Conservation (phyloP, 1,284 basidiomycete species). For the Hemileia vastatrix region DNA sequence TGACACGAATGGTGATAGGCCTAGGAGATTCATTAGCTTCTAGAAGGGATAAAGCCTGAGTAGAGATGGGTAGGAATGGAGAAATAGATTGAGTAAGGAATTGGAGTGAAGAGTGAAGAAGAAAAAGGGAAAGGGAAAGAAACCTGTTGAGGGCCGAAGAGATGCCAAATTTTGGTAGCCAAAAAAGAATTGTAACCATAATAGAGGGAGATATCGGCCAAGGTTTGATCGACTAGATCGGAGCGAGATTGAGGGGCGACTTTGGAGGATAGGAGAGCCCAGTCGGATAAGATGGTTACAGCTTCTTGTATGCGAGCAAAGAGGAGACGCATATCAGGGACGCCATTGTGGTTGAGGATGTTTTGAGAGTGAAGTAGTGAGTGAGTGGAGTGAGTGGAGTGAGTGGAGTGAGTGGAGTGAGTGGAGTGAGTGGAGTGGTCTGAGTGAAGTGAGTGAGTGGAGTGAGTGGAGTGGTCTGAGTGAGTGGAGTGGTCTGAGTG, state of each 20-base stretch:
- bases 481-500: no score
- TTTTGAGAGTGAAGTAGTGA: no score
- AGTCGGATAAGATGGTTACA: constrained; percentile 67
- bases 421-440: no score
- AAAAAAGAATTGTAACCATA: constrained; percentile 98
- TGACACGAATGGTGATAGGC: constrained; percentile 95
- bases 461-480: no score
- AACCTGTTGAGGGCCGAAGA: constrained; percentile 87
- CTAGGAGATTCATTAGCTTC: constrained; percentile 94
- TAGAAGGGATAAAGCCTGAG: constrained; percentile 90
- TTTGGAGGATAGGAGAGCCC: constrained; percentile 27
- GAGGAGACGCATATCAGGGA: constrained; percentile 19
- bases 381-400: no score
- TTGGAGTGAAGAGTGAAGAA: no score
- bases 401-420: no score
- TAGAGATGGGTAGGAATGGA: no score
- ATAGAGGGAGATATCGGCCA: constrained; percentile 81
- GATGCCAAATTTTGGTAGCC: constrained; percentile 82
- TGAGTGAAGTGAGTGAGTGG: no score
- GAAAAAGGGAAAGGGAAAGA: constrained; percentile 26
- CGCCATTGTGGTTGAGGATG: no score
- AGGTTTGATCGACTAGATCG: constrained; percentile 80
- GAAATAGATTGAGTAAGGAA: no score
- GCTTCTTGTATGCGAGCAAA: constrained; percentile 67
- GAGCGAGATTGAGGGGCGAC: constrained; percentile 40